Percentiles rank a stretch among this genome's conserved stretches.
phyloP scores from a whole-genome alignment of 2,329 filamentous ascomycete species.

The Coniochaeta sp. region DNA sequence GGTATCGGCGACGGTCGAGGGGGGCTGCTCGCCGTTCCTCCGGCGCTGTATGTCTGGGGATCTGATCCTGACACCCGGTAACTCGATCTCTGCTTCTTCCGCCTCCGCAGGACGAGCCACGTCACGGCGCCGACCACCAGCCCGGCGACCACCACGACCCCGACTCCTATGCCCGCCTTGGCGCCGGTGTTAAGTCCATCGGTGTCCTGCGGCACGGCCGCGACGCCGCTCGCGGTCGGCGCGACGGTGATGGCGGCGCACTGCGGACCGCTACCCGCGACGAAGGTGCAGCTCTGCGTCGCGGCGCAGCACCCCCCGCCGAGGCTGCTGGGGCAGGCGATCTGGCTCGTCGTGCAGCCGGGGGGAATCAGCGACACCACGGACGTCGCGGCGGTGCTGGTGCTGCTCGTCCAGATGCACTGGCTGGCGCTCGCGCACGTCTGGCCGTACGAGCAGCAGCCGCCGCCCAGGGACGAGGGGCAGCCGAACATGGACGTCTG shows the following conservation, averaged over 20 bases:
- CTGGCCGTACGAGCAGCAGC: conserved; percentile 17
- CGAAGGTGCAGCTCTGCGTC: conserved; percentile 32
- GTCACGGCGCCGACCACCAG: conserved; percentile 32
- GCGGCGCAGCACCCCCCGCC: conserved; percentile 44
- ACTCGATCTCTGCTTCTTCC: conserved; percentile 15
- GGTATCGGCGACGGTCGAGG: neutral
- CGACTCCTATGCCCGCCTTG: conserved; percentile 50
- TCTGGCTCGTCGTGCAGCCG: conserved; percentile 33
- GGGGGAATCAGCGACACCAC: conserved; percentile 30
- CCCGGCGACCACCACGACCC: conserved; percentile 36
- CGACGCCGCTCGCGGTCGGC: conserved; percentile 19
- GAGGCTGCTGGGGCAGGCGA: conserved; percentile 33
- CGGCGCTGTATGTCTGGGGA: neutral
- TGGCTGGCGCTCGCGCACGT: conserved; percentile 8
- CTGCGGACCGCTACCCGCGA: conserved; percentile 23
- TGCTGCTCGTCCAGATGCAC: conserved; percentile 15
- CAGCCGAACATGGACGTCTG: conserved; percentile 21
- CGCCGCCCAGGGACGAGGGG: conserved; percentile 19
- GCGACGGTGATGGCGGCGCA: conserved; percentile 26
- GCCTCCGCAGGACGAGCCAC: conserved; percentile 39
- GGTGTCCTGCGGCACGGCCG: conserved; percentile 3
- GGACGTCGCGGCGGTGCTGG: conserved; percentile 17
- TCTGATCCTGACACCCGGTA: neutral
- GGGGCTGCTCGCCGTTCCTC: neutral
- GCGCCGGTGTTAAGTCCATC: conserved; percentile 37